These are phyloP conservation scores for Ustulina deusta DNA, from an alignment of 2,329 filamentous ascomycete species.

Conservation along the genomic window DNA sequence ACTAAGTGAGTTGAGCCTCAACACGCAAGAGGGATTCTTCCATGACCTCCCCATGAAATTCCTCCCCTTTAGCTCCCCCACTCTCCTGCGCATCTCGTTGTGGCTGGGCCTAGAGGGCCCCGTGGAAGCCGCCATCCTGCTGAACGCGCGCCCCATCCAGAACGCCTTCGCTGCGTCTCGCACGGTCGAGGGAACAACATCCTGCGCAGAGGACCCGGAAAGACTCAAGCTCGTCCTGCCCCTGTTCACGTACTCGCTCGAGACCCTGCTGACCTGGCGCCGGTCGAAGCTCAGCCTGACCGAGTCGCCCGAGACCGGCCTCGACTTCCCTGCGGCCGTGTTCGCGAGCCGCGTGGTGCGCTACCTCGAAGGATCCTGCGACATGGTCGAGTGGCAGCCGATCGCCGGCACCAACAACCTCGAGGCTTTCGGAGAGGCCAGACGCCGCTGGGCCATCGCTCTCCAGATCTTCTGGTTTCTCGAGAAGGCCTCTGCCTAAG, in stretches of 20 bases:
- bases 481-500: constrained; percentile 18
- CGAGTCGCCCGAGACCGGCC: neutral
- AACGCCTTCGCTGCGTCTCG: constrained; percentile 11
- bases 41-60: too few relatives aligned
- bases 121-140: neutral
- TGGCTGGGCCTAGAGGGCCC: constrained; percentile 20
- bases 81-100: neutral
- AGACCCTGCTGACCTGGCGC: constrained; percentile 14
- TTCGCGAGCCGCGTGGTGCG: constrained; percentile 30
- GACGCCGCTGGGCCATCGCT: constrained; percentile 13
- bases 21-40: too few relatives aligned
- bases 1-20: neutral
- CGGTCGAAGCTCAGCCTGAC: neutral
- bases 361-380: constrained; percentile 11
- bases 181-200: neutral
- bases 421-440: neutral
- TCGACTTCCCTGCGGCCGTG: constrained; percentile 21
- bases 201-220: neutral
- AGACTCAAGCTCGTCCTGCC: constrained; percentile 3
- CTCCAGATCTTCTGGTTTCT: constrained; percentile 35
- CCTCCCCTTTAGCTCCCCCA: neutral
- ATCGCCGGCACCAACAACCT: neutral
- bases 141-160: constrained; percentile 5
- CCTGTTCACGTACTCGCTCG: constrained; percentile 20
- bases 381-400: constrained; percentile 1